Evolutionary conservation across 2,329 filamentous ascomycete species (phyloP).

Genomic region (Colletotrichum nymphaeae): DNA sequence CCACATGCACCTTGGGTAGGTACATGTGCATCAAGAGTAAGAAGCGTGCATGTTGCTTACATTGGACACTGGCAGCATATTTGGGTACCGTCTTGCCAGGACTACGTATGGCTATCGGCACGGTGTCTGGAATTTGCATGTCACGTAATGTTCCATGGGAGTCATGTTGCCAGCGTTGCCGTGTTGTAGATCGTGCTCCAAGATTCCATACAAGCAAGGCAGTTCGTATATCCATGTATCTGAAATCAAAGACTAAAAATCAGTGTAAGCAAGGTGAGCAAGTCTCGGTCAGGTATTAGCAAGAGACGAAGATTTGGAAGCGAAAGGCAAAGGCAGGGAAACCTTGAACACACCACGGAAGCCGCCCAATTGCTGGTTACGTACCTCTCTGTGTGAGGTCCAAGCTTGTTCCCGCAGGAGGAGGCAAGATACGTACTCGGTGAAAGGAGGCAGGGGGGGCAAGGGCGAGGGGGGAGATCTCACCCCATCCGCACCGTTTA

Average conservation of each 20-base stretch:
- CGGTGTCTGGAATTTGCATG: not conserved
- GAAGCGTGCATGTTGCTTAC: not conserved
- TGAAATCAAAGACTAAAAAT: not conserved
- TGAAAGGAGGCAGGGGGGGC: not conserved
- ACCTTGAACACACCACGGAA: too few species aligned
- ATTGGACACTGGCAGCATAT: not conserved
- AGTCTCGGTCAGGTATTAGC: not conserved
- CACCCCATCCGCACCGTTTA: not conserved
- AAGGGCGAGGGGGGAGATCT: not conserved
- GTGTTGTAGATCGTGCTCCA: not conserved
- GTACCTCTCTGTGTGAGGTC: not conserved
- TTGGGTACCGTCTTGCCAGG: not conserved
- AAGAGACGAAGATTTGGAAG: not conserved
- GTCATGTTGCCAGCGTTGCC: not conserved
- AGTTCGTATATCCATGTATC: not conserved
- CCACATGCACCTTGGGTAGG: not conserved
- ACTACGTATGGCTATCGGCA: not conserved
- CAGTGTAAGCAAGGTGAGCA: not conserved
- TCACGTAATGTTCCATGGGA: not conserved
- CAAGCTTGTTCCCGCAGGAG: not conserved
- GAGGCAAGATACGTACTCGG: not conserved
- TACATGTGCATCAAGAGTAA: not conserved
- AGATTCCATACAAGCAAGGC: not conserved
- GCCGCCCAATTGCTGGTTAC: not conserved
- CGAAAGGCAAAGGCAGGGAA: not conserved